Evolutionary conservation across 2,329 filamentous ascomycete species (phyloP), one percentile per base, ranked within the genome.

Genomic region (Alternaria novae-zelandiae): DNA sequence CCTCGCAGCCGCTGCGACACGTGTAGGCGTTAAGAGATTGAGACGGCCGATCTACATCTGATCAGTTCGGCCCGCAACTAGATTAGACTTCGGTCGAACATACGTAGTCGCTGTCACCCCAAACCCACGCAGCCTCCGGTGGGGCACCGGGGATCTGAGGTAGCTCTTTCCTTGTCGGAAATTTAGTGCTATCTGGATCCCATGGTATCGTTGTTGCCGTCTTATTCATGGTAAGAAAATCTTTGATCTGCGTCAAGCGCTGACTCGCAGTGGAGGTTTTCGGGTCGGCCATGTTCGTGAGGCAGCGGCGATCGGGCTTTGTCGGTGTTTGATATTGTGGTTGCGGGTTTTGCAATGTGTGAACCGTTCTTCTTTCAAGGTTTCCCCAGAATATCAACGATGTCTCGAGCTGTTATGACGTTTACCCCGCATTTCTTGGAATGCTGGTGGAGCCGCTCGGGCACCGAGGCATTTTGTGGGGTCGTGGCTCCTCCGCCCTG

Each of bases 51-150:
- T 77, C 81, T 78, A 76, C 7, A 13, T 6, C 12, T 7, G 12
- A 49, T 67, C 17, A 67, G 53, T 51, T 32, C 21, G 17, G 17
- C 13, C 32, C 5, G 28, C 13, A 15, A 36, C 1, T 32, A 32
- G 17, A 32, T 32, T 36, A n/a, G 28, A n/a, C 0, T 36, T n/a
- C 11, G 49, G 28, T 36, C 28, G 17, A 10, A 8, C 8, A 3
- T 67, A 86, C 82, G 66, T 82, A 78, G 68, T 88, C 86, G 71
- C 87, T 80, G 44, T 85, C 80, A 12, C 87, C 87, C 87, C 87
- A 89, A 25, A 88, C 84, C 87, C 87, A 89, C 17, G 86, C 86
- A 17, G 87, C 86, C 26, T 82, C 85, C 17, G 84, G 79, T 0
- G 86, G 87, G 2, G 86, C 86, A 32, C 83, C 84, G 1, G 83